phyloP scores from a whole-genome alignment of 768 basidiomycete genomes.

The Macrocybe gigantea region DNA sequence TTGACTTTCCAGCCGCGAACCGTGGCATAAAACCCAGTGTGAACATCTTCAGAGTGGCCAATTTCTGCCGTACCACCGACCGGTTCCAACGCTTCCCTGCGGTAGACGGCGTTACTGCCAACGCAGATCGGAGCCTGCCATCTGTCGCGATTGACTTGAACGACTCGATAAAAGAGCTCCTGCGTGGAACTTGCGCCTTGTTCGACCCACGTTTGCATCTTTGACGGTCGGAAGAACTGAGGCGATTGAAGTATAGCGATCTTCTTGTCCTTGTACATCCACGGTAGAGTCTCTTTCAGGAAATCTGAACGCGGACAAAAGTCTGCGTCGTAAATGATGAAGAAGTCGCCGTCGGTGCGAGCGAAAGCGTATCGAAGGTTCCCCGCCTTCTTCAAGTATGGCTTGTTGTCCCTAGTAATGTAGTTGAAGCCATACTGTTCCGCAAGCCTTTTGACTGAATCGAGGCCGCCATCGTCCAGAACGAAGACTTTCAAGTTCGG shows the following conservation, averaged over 20 bases:
- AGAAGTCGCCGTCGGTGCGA: slow-evolving; percentile 21
- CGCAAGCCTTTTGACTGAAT: slow-evolving; percentile 17
- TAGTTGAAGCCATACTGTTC: slow-evolving; percentile 18
- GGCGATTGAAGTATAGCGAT: slow-evolving; percentile 22
- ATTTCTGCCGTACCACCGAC: slow-evolving; percentile 20
- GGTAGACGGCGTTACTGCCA: slow-evolving; percentile 21
- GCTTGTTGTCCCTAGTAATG: slow-evolving; percentile 19
- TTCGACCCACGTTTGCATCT: slow-evolving; percentile 20
- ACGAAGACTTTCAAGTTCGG: slow-evolving; percentile 20
- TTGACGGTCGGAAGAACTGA: slow-evolving; percentile 19
- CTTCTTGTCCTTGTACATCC: slow-evolving; percentile 16
- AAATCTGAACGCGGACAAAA: slow-evolving; percentile 23
- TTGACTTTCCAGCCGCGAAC: slow-evolving; percentile 20
- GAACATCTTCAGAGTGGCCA: slow-evolving; percentile 21
- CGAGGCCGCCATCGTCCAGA: slow-evolving; percentile 20
- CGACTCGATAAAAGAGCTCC: slow-evolving; percentile 20
- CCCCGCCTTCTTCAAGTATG: slow-evolving; percentile 21
- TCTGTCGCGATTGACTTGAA: slow-evolving; percentile 21
- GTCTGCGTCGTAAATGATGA: slow-evolving; percentile 23
- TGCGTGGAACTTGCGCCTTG: slow-evolving; percentile 20
- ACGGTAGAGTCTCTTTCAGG: slow-evolving; percentile 16
- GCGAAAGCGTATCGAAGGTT: slow-evolving; percentile 21
- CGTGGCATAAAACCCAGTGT: slow-evolving; percentile 21
- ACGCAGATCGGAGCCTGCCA: slow-evolving; percentile 21
- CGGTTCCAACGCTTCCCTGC: slow-evolving; percentile 17